Base-by-base conservation (phyloP, 768 basidiomycete genomes). In the Tulasnella sp. region DNA sequence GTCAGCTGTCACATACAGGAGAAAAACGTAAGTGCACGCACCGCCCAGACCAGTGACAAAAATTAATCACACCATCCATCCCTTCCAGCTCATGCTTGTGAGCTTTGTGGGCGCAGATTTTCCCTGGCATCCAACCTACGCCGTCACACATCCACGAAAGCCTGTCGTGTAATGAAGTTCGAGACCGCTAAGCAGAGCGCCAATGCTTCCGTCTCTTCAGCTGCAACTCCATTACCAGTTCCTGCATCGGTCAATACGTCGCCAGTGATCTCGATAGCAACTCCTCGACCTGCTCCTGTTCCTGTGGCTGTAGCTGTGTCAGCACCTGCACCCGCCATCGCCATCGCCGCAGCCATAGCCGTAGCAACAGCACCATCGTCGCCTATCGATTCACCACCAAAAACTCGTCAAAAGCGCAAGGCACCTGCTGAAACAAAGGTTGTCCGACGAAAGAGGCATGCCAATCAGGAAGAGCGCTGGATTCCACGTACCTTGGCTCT, bases 91-190 rank as follows among this genome's bases (percentile, higher is more conserved):
- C 49, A 51, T 19, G 37, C 49, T 10, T 51, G 49, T 40, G 37
- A 51, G 24, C 49, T 42, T 29, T 51, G 49, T 31, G 49, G 49
- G 16, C 37, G 49, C 25, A 24, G 49, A 19, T 51, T 51, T 42
- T 42, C 39, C 35, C 35, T 51, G 27, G 49, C 49, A 16, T 51
- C 49, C 27, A 51, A 51, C 39, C 39, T 51, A 10, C 49, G 49
- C 25, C 49, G 49, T 16, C 49, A 51, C 13, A 51, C 49, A 4
- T 44, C 40, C n/a, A 51, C 49, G 6, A 41, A 41, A 27, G 49
- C 49, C 6, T 51, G 49, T 31, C 41, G 44, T 16, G 49, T 51
- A 22, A 20, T 51, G 37, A 51, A 51, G 27, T 51, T 51, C 49
- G 29, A 51, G 19, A 42, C 37, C 15, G 49, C 44, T 19, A 51